phyloP scores from a whole-genome alignment of 495 filamentous ascomycete species.

The Aspergillus homomorphus region DNA sequence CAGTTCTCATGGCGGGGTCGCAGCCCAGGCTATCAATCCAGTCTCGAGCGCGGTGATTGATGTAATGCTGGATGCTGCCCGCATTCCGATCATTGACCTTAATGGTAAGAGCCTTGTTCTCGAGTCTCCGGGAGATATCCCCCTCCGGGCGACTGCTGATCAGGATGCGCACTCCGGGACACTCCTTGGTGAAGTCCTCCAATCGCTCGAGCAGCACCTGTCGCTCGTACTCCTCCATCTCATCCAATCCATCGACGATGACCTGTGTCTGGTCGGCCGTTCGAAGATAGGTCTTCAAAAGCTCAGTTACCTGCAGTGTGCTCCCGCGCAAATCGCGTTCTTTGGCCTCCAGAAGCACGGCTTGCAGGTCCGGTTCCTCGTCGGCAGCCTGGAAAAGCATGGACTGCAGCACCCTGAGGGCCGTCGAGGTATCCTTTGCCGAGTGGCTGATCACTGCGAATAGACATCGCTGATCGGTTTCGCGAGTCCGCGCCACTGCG shows the following conservation, averaged over 20 bases:
- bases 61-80: neutral
- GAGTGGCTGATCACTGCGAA: neutral
- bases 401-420: neutral
- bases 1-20: too few species aligned
- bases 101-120: neutral
- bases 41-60: too few species aligned
- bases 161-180: neutral
- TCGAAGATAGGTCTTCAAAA: too few species aligned
- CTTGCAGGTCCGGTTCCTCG: neutral
- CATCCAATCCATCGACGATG: slow-evolving; percentile 3
- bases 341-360: neutral
- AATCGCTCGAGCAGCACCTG: neutral
- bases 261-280: too few species aligned
- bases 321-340: too few species aligned
- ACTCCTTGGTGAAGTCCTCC: neutral
- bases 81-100: neutral
- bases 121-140: neutral
- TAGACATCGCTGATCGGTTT: too few species aligned
- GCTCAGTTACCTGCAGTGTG: too few species aligned
- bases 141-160: neutral
- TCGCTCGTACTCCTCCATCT: neutral
- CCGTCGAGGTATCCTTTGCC: neutral
- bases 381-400: neutral
- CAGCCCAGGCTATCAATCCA: too few species aligned
- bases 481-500: too few species aligned